Percentiles rank a stretch among this genome's conserved stretches.
phyloP scores from a whole-genome alignment of 2,329 filamentous ascomycete species.

The Fusarium sororula region DNA sequence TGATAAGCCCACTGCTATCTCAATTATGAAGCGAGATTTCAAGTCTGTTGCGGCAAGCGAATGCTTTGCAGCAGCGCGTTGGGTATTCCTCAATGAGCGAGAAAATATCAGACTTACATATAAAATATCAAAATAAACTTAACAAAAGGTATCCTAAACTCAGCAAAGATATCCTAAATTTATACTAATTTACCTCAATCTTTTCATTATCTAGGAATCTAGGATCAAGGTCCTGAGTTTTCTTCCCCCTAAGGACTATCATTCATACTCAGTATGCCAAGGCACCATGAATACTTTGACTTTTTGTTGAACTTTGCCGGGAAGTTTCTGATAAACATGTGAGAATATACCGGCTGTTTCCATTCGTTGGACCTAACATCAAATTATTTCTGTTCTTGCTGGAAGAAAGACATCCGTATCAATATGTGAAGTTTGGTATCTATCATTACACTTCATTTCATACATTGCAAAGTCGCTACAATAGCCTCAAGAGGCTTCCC shows the following conservation, averaged over 20 bases:
- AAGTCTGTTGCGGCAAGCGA: background rate
- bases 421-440: background rate
- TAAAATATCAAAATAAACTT: background rate
- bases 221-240: background rate
- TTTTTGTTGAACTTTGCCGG: background rate
- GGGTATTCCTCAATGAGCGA: background rate
- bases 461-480: background rate
- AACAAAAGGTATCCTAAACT: background rate
- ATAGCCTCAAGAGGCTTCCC: too few species aligned
- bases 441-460: background rate
- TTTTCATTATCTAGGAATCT: background rate
- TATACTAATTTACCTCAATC: background rate
- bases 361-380: too few species aligned
- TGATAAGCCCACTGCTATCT: accelerated
- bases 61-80: background rate
- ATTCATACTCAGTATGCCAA: background rate
- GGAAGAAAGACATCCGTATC: background rate
- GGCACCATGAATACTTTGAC: background rate
- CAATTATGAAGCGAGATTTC: accelerated
- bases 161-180: background rate
- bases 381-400: background rate
- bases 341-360: accelerated
- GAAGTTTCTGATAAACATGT: too few species aligned
- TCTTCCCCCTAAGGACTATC: background rate
- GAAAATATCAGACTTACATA: background rate